A percentile compares a stretch with the other conserved stretches of the same genome.
Conservation (phyloP, 257 asterid genomes). For the Cynanchum wilfordii region DNA sequence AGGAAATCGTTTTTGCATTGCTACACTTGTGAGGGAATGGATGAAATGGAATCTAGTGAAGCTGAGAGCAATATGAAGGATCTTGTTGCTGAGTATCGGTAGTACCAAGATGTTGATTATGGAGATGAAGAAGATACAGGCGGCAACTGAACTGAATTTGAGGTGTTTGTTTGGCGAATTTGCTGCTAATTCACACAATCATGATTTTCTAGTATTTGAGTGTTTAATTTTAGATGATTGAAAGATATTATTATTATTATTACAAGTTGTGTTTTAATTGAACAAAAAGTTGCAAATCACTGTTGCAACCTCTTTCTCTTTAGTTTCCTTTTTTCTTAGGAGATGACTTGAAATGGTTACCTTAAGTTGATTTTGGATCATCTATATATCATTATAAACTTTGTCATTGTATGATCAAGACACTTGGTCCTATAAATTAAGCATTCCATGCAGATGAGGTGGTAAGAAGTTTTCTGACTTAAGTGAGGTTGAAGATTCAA, state of each 20-base stretch:
- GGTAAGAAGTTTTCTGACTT: no score
- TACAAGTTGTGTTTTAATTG: no score
- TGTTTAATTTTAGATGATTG: neutral
- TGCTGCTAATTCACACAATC: neutral
- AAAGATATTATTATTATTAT: neutral
- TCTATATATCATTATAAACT: no score
- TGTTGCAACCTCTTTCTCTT: neutral
- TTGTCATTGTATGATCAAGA: no score
- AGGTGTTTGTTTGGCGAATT: neutral
- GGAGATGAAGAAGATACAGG: slow-evolving; percentile 5
- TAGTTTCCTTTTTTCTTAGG: neutral
- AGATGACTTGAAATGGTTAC: neutral
- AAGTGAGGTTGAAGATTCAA: no score
- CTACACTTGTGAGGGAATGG: slow-evolving; percentile 15
- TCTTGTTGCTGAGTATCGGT: slow-evolving; percentile 15
- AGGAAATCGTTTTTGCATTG: slow-evolving; percentile 10
- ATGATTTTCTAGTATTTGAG: neutral
- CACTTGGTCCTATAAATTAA: slow-evolving; percentile 4
- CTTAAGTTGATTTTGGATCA: neutral
- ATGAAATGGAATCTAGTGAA: slow-evolving; percentile 11
- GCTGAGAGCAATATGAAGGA: slow-evolving; percentile 13
- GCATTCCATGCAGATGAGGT: slow-evolving; percentile 32
- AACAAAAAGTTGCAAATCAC: neutral
- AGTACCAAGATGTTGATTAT: slow-evolving; percentile 10
- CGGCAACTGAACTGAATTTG: neutral